Conservation (phyloP, 352 stramenopile species). For the Phytophthora hybrid region DNA sequence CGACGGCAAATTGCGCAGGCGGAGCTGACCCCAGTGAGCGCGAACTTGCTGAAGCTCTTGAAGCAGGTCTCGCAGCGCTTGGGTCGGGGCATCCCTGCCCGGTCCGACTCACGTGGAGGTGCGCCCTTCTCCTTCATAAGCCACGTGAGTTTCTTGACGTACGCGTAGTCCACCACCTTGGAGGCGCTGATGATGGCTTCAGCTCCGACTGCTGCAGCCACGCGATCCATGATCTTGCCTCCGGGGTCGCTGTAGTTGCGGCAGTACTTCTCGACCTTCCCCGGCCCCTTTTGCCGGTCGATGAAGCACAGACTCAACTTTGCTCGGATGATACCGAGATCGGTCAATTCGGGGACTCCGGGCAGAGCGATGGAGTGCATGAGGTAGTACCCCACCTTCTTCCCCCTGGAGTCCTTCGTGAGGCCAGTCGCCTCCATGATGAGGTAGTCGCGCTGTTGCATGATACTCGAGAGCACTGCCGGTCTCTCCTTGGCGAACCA, state of each 20-base stretch:
- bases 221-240: conserved; percentile 36
- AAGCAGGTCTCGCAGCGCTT: conserved; percentile 41
- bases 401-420: conserved; percentile 31
- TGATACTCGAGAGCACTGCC: conserved; percentile 34
- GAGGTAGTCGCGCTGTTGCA: conserved; percentile 52
- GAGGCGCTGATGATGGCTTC: conserved; percentile 35
- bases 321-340: conserved; percentile 49
- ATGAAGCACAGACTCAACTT: conserved; percentile 56
- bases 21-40: conserved; percentile 19
- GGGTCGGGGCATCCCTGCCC: conserved; percentile 1
- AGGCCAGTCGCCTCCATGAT: conserved; percentile 35
- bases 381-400: conserved; percentile 44
- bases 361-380: conserved; percentile 51
- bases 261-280: conserved; percentile 51
- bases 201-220: conserved; percentile 33
- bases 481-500: conserved; percentile 50
- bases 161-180: conserved; percentile 49
- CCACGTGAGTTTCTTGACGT: conserved; percentile 59
- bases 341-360: conserved; percentile 33
- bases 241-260: conserved; percentile 44
- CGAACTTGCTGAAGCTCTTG: conserved; percentile 31
- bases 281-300: conserved; percentile 32
- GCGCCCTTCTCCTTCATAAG: conserved; percentile 37
- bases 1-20: conserved; percentile 57
- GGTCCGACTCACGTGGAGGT: conserved; percentile 11